phyloP scores from a whole-genome alignment of 1,284 basidiomycete genomes.

The Volvariella volvacea region DNA sequence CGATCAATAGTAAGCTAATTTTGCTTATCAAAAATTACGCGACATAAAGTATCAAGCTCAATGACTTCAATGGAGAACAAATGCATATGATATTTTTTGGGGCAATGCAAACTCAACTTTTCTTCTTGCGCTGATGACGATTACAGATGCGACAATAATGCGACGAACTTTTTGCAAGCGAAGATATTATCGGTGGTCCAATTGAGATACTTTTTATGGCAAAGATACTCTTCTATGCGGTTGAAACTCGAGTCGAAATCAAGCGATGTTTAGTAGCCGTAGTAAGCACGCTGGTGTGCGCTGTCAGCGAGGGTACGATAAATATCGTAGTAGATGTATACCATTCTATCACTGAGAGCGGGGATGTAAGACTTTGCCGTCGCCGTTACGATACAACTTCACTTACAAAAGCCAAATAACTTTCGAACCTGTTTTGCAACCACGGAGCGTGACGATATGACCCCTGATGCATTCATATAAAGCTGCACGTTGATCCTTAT shows the following conservation, averaged over 20 bases:
- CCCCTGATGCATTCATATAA: constrained; percentile 79
- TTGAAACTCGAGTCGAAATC: constrained; percentile 8
- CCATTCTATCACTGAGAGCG: constrained; percentile 30
- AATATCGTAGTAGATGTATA: constrained; percentile 10
- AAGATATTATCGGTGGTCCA: constrained; percentile 9
- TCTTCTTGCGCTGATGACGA: background rate
- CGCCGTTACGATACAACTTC: background rate
- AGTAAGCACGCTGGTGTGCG: constrained; percentile 29
- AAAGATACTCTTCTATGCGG: constrained; percentile 12
- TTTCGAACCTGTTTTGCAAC: constrained; percentile 81
- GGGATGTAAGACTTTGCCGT: constrained; percentile 8
- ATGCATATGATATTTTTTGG: constrained; percentile 2
- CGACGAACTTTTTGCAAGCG: constrained; percentile 15
- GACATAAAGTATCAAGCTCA: too few species aligned
- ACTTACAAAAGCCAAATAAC: constrained; percentile 85
- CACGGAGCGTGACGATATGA: constrained; percentile 77
- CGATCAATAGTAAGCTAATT: too few species aligned
- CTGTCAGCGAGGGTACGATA: constrained; percentile 1
- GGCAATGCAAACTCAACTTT: background rate
- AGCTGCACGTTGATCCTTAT: constrained; percentile 71
- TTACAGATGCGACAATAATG: constrained; percentile 7
- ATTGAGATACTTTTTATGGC: constrained; percentile 17
- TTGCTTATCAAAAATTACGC: too few species aligned
- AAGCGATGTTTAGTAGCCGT: constrained; percentile 24
- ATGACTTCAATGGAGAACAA: background rate